Percentiles rank a stretch among this genome's conserved stretches.
Conservation (phyloP, 192 early-diverging fungal genomes). For the Jimgerdemannia flammicorona region DNA sequence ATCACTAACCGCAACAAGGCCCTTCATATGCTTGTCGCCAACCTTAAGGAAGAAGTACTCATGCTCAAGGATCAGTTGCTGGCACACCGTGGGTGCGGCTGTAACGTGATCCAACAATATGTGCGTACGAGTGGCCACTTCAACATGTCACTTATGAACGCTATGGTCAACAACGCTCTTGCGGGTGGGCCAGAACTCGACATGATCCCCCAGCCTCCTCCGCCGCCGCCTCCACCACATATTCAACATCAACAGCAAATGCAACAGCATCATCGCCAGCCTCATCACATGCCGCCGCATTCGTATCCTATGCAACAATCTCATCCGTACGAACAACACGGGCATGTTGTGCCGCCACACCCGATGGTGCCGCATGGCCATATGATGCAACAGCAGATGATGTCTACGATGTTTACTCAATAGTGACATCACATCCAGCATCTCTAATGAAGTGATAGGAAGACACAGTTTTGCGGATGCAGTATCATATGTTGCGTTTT, state of each 20-base stretch:
- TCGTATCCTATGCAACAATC: not conserved
- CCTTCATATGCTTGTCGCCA: slow-evolving; percentile 17
- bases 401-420: not conserved
- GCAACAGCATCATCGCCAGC: not conserved
- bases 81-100: slow-evolving; percentile 26
- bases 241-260: not conserved
- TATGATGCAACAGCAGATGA: not conserved
- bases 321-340: not conserved
- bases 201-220: not conserved
- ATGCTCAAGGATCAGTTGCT: slow-evolving; percentile 26
- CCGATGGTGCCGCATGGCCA: not conserved
- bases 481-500: no score
- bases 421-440: not conserved
- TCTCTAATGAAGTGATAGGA: no score
- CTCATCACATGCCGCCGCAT: not conserved
- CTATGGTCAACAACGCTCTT: not conserved
- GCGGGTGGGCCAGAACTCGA: not conserved
- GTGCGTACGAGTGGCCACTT: slow-evolving; percentile 2
- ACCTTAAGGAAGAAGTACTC: slow-evolving; percentile 27
- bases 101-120: slow-evolving; percentile 20
- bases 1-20: slow-evolving; percentile 18
- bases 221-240: not conserved
- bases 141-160: not conserved
- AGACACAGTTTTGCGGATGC: no score
- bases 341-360: not conserved